A percentile compares a stretch with the other conserved stretches of the same genome.
phyloP scores from a whole-genome alignment of 73 alveolate species.

The Durusdinium trenchii region DNA sequence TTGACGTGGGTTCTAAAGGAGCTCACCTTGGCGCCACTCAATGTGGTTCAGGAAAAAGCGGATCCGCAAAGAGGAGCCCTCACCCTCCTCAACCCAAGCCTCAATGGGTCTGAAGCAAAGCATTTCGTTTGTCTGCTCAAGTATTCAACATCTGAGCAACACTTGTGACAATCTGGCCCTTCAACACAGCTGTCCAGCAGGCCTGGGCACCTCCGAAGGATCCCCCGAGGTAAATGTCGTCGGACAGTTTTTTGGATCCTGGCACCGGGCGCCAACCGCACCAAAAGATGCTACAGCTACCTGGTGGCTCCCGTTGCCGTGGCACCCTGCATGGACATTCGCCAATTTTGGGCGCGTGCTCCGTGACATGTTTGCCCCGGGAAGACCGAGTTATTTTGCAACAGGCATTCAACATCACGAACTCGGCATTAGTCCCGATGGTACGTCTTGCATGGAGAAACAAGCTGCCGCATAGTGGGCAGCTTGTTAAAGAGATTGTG shows the following conservation, averaged over 20 bases:
- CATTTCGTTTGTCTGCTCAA: background rate
- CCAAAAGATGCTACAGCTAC: background rate
- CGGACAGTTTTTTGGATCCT: conserved; percentile 55
- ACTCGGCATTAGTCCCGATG: background rate
- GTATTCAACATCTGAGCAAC: background rate
- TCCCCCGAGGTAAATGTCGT: conserved; percentile 74
- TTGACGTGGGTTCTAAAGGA: background rate
- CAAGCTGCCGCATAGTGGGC: background rate
- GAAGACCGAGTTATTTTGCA: background rate
- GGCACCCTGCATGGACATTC: conserved; percentile 37
- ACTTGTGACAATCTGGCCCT: too few relatives aligned
- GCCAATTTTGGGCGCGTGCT: conserved; percentile 29
- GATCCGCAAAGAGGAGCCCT: conserved; percentile 73
- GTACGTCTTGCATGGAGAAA: conserved; percentile 48
- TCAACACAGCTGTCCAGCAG: too few relatives aligned
- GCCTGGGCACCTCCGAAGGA: conserved; percentile 87
- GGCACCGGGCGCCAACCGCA: too few relatives aligned
- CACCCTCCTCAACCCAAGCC: conserved; percentile 86
- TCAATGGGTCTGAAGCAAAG: background rate
- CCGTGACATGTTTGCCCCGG: background rate
- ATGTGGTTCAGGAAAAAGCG: conserved; percentile 86
- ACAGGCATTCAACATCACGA: conserved; percentile 2
- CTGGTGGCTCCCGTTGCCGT: conserved; percentile 44
- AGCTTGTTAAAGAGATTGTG: background rate
- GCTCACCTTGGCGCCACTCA: conserved; percentile 60